phyloP scores from a whole-genome alignment of 164 flowering plant genomes.

The Nelumbo lutea region DNA sequence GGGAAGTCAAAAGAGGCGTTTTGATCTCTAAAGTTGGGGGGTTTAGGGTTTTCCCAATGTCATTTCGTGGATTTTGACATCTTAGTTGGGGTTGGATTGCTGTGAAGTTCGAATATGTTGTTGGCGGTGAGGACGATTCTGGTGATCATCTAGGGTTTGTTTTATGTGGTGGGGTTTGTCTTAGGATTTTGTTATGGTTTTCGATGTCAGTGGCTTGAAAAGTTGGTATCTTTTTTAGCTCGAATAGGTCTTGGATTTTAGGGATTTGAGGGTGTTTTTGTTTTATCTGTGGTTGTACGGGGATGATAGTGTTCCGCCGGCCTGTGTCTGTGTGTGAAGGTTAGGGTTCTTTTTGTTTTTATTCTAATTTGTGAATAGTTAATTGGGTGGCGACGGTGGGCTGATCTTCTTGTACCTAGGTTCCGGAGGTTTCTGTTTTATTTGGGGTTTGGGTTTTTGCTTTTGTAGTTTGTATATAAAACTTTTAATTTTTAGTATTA shows the following conservation, averaged over 20 bases:
- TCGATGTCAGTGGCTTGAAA: neutral
- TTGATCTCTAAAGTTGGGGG: too few species aligned
- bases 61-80: constrained; percentile 9
- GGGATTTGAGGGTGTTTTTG: neutral
- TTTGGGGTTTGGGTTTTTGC: neutral
- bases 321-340: neutral
- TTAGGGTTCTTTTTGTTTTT: neutral
- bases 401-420: neutral
- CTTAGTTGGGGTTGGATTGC: constrained; percentile 1
- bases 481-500: neutral
- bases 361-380: neutral
- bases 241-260: neutral
- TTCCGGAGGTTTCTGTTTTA: neutral
- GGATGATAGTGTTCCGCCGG: too few species aligned
- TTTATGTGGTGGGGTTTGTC: neutral
- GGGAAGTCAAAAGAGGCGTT: constrained; percentile 13
- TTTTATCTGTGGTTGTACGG: neutral
- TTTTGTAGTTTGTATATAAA: neutral
- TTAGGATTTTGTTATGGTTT: neutral
- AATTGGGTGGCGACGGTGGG: neutral
- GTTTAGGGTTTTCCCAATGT: too few species aligned
- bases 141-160: neutral
- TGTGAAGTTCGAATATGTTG: neutral
- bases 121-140: too few species aligned
- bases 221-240: neutral